Base-by-base conservation (phyloP, 495 filamentous ascomycete genomes). In the Opeltia flavorubescens region DNA sequence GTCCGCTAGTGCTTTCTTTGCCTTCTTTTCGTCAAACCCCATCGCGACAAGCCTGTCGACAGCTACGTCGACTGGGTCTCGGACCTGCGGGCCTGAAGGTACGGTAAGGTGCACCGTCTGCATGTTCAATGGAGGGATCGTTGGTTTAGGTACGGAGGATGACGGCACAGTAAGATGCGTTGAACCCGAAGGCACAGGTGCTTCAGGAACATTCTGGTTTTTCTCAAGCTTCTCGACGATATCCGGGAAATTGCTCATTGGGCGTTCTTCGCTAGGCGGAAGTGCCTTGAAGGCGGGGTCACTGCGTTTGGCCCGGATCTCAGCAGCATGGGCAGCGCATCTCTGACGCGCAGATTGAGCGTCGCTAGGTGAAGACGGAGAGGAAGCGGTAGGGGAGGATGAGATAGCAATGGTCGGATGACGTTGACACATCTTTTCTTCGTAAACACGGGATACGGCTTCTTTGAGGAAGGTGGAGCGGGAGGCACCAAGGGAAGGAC, bases 401-500 rank as follows among this genome's bases (percentile, higher is more conserved):
- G 44, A 5, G 31, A 43, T 47, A 40, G 40, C 30, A 39, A 43
- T 35, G 48, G 55, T 47, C 40, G 52, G 21, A 47, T 53, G 49
- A 12, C 47, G 43, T 30, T 49, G 48, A 6, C 62, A 62, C 34
- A 73, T 62, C 25, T 64, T 63, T 27, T 71, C 68, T 47, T 76
- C 69, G 56, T 82, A 83, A 26, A 76, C 68, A 27, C 70, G 71
- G 2, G 69, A 65, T 15, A 81, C 64, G 0, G 77, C 76, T 59
- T 81, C 76, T 49, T 78, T 76, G 46, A 83, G 65, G 56, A 83
- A 83, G 9, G 69, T 74, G 8, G 66, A 63, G n/a, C 76, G 74
- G 33, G 64, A 74, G 24, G 55, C 54, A 23, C 62, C 63, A 4
- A 57, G 52, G 13, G 68, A 60, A 0, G 74, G 67, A 15, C 61